Evolutionary conservation across 2,329 filamentous ascomycete species (phyloP).

Genomic region (Apiospora pterosperma): DNA sequence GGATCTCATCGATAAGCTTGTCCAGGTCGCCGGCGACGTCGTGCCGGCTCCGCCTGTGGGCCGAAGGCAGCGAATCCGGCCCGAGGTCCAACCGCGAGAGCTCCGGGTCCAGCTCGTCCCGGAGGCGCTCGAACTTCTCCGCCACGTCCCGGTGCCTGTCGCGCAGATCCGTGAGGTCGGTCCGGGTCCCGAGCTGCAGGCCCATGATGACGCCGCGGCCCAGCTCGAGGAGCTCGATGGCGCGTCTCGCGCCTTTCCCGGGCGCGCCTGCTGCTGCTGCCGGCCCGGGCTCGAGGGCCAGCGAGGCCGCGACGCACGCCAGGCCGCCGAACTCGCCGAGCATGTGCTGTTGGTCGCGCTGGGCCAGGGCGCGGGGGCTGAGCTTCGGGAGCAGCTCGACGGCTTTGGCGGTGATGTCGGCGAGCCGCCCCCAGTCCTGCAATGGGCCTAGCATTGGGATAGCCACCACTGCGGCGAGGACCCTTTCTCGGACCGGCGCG

Average conservation of each 20-base stretch:
- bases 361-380: too few species aligned
- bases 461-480: too few species aligned
- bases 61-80: too few species aligned
- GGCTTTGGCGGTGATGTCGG: too few species aligned
- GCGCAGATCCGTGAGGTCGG: conserved; percentile 12
- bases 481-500: too few species aligned
- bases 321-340: conserved; percentile 12
- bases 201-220: conserved; percentile 22
- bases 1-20: conserved; percentile 11
- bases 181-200: conserved; percentile 17
- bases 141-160: neutral
- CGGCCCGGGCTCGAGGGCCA: conserved; percentile 13
- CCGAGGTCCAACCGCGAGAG: neutral
- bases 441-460: too few species aligned
- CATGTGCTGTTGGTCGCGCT: conserved; percentile 17
- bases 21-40: conserved; percentile 5
- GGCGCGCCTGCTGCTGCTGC: too few species aligned
- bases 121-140: neutral
- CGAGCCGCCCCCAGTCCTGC: too few species aligned
- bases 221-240: conserved; percentile 19
- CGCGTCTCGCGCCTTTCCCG: conserved; percentile 6
- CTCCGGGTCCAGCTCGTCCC: neutral
- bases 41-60: neutral
- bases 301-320: conserved; percentile 15
- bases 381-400: too few species aligned